Evolutionary conservation across 1,284 basidiomycete genomes (phyloP), one percentile per base, ranked within the genome.

Genomic region (Amylostereum areolatum): DNA sequence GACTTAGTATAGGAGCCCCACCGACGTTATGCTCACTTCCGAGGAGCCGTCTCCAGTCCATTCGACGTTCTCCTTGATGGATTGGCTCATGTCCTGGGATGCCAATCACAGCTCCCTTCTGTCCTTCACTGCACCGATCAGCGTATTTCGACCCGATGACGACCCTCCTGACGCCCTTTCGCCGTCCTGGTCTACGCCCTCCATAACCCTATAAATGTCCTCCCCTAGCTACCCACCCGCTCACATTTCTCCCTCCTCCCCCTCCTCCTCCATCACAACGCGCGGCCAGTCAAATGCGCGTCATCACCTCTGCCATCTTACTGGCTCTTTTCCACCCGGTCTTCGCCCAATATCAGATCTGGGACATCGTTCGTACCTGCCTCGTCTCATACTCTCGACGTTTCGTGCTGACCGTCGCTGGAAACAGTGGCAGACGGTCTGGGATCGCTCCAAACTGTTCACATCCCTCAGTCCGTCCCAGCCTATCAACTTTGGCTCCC

Each of bases 401-500:
- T 18, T 11, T 7, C 5, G 41, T 11, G 25, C 2, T 28, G 18
- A 28, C 41, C 7, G 27, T 27, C 12, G 41, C 12, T 5, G n/a
- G 28, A 24, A 8, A 36, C 46, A 70, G 69, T 71, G 65, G 61
- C 55, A 64, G 18, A 70, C 69, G 2, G 66, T 63, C 11, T 71
- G 70, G 70, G 66, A 71, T 45, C 56, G 64, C 11, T 50, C 59
- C 3, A 56, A 61, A 39, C 57, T 68, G 28, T 66, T 71, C 57
- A 67, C 66, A 6, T 66, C 63, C 54, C 52, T 66, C 4, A 54
- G 51, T 25, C 57, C 60, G 6, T 60, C 56, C 34, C 59, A 43
- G 11, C 53, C 67, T 25, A 66, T 74, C 54, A 66, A 67, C 55
- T 74, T 72, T 45, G 60, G 55, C 10, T 60, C 69, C 11, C 70